phyloP scores from a whole-genome alignment of 495 filamentous ascomycete genomes.

The Penicillium silybi region DNA sequence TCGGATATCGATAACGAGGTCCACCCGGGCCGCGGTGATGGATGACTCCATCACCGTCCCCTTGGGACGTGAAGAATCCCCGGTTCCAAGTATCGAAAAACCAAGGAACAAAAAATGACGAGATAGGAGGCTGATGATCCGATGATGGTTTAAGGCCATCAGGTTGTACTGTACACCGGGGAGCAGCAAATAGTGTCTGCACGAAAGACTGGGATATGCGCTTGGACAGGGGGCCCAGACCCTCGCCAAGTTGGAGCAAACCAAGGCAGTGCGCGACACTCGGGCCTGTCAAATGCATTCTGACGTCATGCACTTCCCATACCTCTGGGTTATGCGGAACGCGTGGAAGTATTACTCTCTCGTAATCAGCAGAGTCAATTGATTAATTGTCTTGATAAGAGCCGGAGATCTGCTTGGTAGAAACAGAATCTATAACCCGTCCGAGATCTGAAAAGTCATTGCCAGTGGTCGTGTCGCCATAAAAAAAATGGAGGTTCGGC shows the following conservation, averaged over 20 bases:
- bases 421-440: neutral
- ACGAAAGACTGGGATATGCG: slow-evolving; percentile 10
- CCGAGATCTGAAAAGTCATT: neutral
- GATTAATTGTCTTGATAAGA: slow-evolving; percentile 1
- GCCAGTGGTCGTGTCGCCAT: neutral
- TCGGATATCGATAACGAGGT: neutral
- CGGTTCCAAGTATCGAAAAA: neutral
- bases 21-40: neutral
- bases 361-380: neutral
- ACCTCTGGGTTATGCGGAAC: neutral
- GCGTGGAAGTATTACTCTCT: slow-evolving; percentile 16
- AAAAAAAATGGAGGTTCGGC: neutral
- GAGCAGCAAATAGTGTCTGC: neutral
- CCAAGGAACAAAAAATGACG: neutral
- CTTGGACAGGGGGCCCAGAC: slow-evolving; percentile 13
- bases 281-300: slow-evolving; percentile 18
- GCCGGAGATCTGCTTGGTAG: slow-evolving; percentile 3
- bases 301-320: slow-evolving; percentile 20
- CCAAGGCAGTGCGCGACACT: slow-evolving; percentile 23
- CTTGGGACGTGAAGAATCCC: neutral
- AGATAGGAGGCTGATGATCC: neutral
- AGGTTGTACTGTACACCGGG: neutral
- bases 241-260: slow-evolving; percentile 17
- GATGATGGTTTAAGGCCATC: neutral
- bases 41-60: neutral